Conservation (phyloP, 495 filamentous ascomycete species). For the Geopyxis carbonaria region DNA sequence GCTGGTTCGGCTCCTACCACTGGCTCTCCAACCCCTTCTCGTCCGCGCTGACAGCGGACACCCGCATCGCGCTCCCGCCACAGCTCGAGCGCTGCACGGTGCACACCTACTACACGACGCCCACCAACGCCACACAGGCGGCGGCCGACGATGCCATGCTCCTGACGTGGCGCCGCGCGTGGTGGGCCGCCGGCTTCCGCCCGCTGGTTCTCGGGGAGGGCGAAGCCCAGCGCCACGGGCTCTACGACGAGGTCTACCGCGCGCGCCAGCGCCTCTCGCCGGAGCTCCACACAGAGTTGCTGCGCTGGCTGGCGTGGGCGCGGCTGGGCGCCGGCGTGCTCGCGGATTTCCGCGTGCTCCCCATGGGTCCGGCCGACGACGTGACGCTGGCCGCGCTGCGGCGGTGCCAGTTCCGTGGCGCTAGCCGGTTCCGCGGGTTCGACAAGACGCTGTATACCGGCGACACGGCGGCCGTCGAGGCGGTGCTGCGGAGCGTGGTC, state of each 20-base stretch:
- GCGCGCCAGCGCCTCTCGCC: constrained; percentile 31
- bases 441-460: constrained; percentile 59
- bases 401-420: constrained; percentile 48
- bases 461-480: constrained; percentile 32
- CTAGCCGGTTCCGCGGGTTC: constrained; percentile 60
- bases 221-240: constrained; percentile 71
- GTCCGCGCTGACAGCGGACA: constrained; percentile 67
- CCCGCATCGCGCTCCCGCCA: constrained; percentile 71
- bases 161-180: constrained; percentile 76
- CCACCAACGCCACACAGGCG: constrained; percentile 40
- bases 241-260: constrained; percentile 49
- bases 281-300: constrained; percentile 51
- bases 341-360: constrained; percentile 61
- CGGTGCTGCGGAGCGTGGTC: constrained; percentile 15
- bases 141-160: constrained; percentile 58
- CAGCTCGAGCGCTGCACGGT: constrained; percentile 54
- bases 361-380: constrained; percentile 71
- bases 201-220: constrained; percentile 63
- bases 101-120: constrained; percentile 83
- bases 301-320: constrained; percentile 85
- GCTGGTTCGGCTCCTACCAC: constrained; percentile 73
- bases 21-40: constrained; percentile 78
- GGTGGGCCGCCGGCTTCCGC: constrained; percentile 84
- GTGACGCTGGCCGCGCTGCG: constrained; percentile 51
- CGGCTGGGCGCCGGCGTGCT: constrained; percentile 85